These are phyloP conservation scores for Bertia moriformis DNA, from an alignment of 2,329 filamentous ascomycete species.

Conservation along the genomic window DNA sequence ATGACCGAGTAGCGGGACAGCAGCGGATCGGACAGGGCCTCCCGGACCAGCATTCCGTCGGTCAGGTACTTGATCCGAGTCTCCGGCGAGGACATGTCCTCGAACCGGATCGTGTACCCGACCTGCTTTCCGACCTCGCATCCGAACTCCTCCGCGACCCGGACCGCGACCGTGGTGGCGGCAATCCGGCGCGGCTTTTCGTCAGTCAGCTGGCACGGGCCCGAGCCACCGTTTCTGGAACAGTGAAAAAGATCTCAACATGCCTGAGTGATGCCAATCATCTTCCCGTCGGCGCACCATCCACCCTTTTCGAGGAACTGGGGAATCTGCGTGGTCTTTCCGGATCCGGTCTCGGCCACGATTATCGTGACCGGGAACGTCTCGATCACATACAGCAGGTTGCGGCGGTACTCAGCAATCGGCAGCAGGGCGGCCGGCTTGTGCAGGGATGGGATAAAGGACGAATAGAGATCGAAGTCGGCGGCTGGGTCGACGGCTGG, in stretches of 20 bases:
- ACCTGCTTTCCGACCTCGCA: conserved; percentile 80
- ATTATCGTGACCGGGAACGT: conserved; percentile 74
- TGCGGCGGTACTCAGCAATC: conserved; percentile 69
- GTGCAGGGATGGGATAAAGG: conserved; percentile 68
- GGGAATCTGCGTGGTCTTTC: conserved; percentile 90
- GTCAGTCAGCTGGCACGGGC: conserved; percentile 1
- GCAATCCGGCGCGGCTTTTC: conserved; percentile 72
- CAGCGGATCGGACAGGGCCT: conserved; percentile 83
- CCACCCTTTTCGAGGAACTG: conserved; percentile 79
- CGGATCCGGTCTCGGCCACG: conserved; percentile 84
- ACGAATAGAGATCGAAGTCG: conserved; percentile 40
- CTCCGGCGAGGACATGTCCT: conserved; percentile 73
- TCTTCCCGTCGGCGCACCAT: conserved; percentile 73
- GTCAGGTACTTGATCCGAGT: conserved; percentile 92
- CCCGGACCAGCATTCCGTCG: conserved; percentile 77
- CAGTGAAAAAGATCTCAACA: no score
- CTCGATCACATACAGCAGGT: conserved; percentile 74
- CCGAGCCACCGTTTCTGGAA: background rate
- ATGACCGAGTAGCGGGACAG: conserved; percentile 85
- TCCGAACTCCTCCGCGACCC: conserved; percentile 79
- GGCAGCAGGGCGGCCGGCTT: conserved; percentile 74
- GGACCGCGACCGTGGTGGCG: conserved; percentile 73
- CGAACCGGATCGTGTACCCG: conserved; percentile 83
- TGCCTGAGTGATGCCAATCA: conserved; percentile 83
- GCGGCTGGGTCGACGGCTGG: conserved; percentile 6